These are phyloP conservation scores for Tubosaeta sp. DNA, from an alignment of 768 basidiomycete genomes.

Conservation along the genomic window DNA sequence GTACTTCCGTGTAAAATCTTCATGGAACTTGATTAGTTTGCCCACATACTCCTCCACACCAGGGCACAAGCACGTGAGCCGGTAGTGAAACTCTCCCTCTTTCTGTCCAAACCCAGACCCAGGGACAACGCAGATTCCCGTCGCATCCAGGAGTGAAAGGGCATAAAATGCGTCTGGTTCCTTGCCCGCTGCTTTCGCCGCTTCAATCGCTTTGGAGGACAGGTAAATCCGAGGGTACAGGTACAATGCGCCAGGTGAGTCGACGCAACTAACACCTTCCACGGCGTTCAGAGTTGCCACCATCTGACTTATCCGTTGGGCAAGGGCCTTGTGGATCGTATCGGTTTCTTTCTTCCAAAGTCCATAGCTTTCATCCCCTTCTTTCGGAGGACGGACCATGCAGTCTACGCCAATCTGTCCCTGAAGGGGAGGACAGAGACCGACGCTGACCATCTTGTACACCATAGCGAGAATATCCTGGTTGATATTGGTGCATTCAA, in stretches of 20 bases:
- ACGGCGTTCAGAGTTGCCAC: constrained; percentile 73
- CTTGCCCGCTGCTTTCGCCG: constrained; percentile 68
- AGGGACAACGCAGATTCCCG: constrained; percentile 91
- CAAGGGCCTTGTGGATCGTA: constrained; percentile 70
- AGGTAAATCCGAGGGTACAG: constrained; percentile 83
- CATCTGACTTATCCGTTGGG: constrained; percentile 68
- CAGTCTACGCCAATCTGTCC: constrained; percentile 95
- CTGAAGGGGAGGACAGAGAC: constrained; percentile 82
- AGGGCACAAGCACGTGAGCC: constrained; percentile 91
- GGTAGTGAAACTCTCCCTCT: constrained; percentile 85
- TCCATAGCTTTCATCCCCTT: constrained; percentile 68
- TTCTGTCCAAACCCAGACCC: constrained; percentile 94
- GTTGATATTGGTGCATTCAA: constrained; percentile 82
- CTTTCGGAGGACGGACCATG: constrained; percentile 85
- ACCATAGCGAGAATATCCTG: constrained; percentile 78
- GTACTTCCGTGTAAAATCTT: constrained; percentile 53
- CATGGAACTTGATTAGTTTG: constrained; percentile 75
- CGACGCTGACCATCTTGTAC: constrained; percentile 95
- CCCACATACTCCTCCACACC: constrained; percentile 90
- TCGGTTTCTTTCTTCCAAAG: constrained; percentile 85
- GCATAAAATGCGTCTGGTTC: constrained; percentile 89
- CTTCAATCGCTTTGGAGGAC: constrained; percentile 65
- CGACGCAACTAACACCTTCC: constrained; percentile 85
- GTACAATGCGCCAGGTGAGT: constrained; percentile 91
- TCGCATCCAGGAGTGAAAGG: constrained; percentile 75